Evolutionary conservation across 1,139 yeast genomes (phyloP).

Genomic region (Geotrichum carabidarum): DNA sequence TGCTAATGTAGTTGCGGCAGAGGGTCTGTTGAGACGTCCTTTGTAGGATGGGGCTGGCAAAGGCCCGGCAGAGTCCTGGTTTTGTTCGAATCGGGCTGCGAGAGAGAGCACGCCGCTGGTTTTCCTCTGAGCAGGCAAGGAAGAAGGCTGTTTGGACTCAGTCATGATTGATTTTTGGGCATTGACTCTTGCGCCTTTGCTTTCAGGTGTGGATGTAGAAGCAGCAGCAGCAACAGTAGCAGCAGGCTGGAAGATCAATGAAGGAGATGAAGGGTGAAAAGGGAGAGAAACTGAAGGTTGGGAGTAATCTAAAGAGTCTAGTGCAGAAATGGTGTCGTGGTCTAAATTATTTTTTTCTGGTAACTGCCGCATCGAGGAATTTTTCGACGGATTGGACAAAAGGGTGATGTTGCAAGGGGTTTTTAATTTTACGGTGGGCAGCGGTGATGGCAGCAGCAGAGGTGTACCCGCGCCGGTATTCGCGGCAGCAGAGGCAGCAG

Average conservation of each 20-base stretch:
- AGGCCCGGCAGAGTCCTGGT: slow-evolving; percentile 5
- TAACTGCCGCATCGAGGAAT: neutral
- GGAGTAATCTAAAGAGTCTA: neutral
- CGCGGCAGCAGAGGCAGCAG: no score
- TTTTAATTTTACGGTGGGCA: no score
- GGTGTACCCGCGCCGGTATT: no score
- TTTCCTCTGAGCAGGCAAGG: neutral
- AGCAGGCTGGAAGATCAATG: slow-evolving; percentile 3
- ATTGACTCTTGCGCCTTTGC: neutral
- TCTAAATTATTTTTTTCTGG: neutral
- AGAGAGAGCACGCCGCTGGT: slow-evolving; percentile 14
- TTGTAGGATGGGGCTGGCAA: neutral
- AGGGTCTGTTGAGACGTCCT: neutral
- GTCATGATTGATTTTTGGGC: neutral
- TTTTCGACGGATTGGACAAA: neutral
- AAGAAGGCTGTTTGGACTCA: neutral
- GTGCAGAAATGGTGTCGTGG: slow-evolving; percentile 7
- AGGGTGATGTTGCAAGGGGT: neutral
- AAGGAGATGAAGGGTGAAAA: neutral
- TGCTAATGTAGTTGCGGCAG: neutral
- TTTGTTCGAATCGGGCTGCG: slow-evolving; percentile 15
- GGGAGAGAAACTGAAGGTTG: slow-evolving; percentile 2
- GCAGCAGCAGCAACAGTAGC: neutral
- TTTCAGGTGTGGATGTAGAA: no score
- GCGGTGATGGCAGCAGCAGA: no score